These are phyloP conservation scores for Celoporthe dispersa DNA, from an alignment of 2,329 filamentous ascomycete genomes.

Conservation along the genomic window DNA sequence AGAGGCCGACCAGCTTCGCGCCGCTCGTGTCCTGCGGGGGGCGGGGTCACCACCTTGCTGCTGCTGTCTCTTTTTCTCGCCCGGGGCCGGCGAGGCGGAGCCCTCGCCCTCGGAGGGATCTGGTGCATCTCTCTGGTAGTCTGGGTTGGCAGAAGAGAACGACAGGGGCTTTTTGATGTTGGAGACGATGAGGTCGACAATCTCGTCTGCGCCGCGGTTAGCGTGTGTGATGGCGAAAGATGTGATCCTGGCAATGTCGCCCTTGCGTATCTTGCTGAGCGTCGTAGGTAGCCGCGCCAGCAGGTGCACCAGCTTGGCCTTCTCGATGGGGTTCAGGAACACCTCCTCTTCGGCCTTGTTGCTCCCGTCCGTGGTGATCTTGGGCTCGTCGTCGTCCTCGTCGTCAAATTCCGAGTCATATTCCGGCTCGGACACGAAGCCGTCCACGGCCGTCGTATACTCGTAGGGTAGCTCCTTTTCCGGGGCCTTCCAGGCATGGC, in stretches of 20 bases:
- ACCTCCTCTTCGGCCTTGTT: conserved; percentile 53
- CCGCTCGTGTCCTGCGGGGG: conserved; percentile 63
- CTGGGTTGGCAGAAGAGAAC: conserved; percentile 71
- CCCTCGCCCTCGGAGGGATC: conserved; percentile 42
- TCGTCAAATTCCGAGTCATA: conserved; percentile 90
- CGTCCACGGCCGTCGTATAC: conserved; percentile 74
- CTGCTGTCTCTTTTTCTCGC: conserved; percentile 40
- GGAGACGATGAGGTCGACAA: conserved; percentile 83
- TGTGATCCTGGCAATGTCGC: conserved; percentile 84
- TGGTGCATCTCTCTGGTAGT: conserved; percentile 48
- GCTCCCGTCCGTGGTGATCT: conserved; percentile 45
- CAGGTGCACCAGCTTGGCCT: conserved; percentile 82
- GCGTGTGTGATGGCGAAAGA: conserved; percentile 89
- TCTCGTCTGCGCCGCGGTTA: conserved; percentile 82
- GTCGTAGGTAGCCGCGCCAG: conserved; percentile 81
- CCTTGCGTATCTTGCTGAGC: conserved; percentile 75
- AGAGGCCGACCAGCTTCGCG: conserved; percentile 79
- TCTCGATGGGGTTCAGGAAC: conserved; percentile 81
- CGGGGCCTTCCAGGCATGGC: conserved; percentile 77
- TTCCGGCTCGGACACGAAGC: conserved; percentile 82
- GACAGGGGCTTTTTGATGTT: conserved; percentile 81
- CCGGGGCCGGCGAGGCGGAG: conserved; percentile 42
- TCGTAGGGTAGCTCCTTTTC: conserved; percentile 78
- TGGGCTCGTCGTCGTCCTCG: conserved; percentile 64
- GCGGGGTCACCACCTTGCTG: conserved; percentile 43